These are phyloP conservation scores for Ceratobasidium sp. DNA, from an alignment of 1,284 basidiomycete species.

Conservation along the genomic window DNA sequence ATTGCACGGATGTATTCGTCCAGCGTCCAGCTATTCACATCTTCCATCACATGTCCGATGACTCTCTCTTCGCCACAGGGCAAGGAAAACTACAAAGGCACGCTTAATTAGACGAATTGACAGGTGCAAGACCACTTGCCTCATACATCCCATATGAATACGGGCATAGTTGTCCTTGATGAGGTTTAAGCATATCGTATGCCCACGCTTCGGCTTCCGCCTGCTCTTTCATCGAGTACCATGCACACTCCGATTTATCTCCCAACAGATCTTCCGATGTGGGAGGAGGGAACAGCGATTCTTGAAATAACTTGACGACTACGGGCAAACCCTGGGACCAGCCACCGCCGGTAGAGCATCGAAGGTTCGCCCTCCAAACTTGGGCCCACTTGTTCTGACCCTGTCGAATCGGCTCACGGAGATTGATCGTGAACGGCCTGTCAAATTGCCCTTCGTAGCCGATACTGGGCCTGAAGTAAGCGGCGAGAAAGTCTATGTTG, in stretches of 20 bases:
- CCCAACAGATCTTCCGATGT: slow-evolving; percentile 36
- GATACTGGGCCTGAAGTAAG: slow-evolving; percentile 37
- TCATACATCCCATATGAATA: slow-evolving; percentile 43
- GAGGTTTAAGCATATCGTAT: slow-evolving; percentile 38
- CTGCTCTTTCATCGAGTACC: slow-evolving; percentile 42
- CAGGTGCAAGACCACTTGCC: slow-evolving; percentile 12
- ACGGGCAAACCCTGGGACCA: slow-evolving; percentile 33
- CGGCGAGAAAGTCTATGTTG: slow-evolving; percentile 33
- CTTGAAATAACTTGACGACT: slow-evolving; percentile 40
- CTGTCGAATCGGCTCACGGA: slow-evolving; percentile 39
- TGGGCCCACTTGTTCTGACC: slow-evolving; percentile 42
- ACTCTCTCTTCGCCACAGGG: slow-evolving; percentile 42
- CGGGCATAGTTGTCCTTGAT: slow-evolving; percentile 38
- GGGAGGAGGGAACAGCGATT: slow-evolving; percentile 40
- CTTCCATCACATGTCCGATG: slow-evolving; percentile 43
- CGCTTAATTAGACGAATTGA: slow-evolving; percentile 23
- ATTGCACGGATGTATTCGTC: slow-evolving; percentile 40
- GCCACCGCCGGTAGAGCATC: slow-evolving; percentile 35
- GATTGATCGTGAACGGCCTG: slow-evolving; percentile 39
- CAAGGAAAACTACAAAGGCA: slow-evolving; percentile 24
- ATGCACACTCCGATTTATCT: slow-evolving; percentile 40
- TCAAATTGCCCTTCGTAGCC: slow-evolving; percentile 36
- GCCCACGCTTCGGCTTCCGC: slow-evolving; percentile 42
- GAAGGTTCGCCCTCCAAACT: slow-evolving; percentile 41
- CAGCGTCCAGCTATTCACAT: slow-evolving; percentile 41